Conservation (phyloP, 495 filamentous ascomycete genomes). For the Talaromyces wortmannii region DNA sequence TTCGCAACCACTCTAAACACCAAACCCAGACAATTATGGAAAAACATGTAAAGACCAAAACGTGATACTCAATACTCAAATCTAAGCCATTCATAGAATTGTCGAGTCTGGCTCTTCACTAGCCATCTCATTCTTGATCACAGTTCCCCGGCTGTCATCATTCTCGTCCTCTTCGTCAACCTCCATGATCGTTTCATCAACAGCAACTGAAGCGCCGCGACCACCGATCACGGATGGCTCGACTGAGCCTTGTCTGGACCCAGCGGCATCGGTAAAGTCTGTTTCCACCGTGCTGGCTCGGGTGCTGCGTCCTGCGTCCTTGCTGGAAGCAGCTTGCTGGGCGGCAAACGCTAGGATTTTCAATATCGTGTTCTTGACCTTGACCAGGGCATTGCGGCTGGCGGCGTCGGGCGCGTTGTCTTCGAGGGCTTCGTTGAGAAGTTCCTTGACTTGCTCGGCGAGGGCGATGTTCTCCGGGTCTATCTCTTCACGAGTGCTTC, state of each 20-base stretch:
- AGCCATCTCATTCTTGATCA: conserved; percentile 24
- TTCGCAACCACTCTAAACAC: no score
- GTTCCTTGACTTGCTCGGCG: conserved; percentile 35
- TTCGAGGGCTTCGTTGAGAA: conserved; percentile 63
- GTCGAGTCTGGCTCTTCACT: conserved; percentile 1
- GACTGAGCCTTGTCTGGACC: conserved; percentile 32
- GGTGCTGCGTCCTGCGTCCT: conserved; percentile 21
- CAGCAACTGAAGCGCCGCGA: conserved; percentile 16
- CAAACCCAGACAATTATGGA: no score
- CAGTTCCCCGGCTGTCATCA: conserved; percentile 40
- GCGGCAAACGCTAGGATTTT: conserved; percentile 34
- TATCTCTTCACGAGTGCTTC: conserved; percentile 23
- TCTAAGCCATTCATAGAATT: background rate
- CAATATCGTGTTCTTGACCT: conserved; percentile 57
- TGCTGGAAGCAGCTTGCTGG: conserved; percentile 21
- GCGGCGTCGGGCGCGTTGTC: conserved; percentile 62
- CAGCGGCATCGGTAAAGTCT: conserved; percentile 24
- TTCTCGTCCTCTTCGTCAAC: conserved; percentile 50
- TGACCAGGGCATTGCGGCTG: conserved; percentile 68
- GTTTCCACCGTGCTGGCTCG: conserved; percentile 32
- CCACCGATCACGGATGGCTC: conserved; percentile 19
- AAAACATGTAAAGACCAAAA: no score
- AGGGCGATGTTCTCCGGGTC: conserved; percentile 27
- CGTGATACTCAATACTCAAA: no score
- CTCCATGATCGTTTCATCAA: conserved; percentile 42